Evolutionary conservation across 768 basidiomycete species (phyloP).

Genomic region (Suillus placidus): DNA sequence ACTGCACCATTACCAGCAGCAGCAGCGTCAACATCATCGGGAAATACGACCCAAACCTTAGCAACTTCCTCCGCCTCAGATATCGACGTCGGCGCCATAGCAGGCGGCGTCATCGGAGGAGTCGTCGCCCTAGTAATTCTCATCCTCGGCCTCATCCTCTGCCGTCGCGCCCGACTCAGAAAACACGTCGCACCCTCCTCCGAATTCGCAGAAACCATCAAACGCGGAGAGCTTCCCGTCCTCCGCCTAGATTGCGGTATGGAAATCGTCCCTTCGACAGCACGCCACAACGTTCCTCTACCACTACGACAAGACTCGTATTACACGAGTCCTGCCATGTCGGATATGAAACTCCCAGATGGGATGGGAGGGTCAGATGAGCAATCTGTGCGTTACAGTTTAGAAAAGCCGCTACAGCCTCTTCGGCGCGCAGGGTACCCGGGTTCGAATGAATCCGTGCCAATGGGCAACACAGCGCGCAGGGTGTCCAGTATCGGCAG

Average conservation of each 20-base stretch:
- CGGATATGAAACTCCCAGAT: conserved; percentile 20
- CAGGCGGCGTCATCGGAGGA: conserved; percentile 56
- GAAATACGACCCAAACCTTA: not conserved
- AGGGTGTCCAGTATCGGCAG: conserved; percentile 23
- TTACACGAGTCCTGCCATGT: conserved; percentile 4
- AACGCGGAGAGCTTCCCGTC: conserved; percentile 25
- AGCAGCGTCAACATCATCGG: conserved; percentile 11
- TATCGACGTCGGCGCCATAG: conserved; percentile 49
- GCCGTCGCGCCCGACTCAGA: conserved; percentile 44
- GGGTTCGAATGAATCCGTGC: conserved; percentile 9
- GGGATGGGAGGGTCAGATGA: conserved; percentile 15
- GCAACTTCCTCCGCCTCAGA: conserved; percentile 10
- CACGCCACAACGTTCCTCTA: conserved; percentile 10
- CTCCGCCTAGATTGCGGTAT: conserved; percentile 31
- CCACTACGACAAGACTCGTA: conserved; percentile 22
- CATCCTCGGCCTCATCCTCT: conserved; percentile 38
- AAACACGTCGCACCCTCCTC: conserved; percentile 57
- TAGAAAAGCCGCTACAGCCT: conserved; percentile 27
- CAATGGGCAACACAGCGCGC: not conserved
- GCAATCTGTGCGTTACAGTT: conserved; percentile 18
- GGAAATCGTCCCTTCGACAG: conserved; percentile 14
- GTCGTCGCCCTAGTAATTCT: conserved; percentile 42
- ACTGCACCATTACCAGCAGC: not conserved
- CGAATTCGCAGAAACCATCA: conserved; percentile 49
- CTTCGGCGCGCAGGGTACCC: conserved; percentile 23